Evolutionary conservation across 345 rosid species (phyloP).

Genomic region (Citrus trifoliata): DNA sequence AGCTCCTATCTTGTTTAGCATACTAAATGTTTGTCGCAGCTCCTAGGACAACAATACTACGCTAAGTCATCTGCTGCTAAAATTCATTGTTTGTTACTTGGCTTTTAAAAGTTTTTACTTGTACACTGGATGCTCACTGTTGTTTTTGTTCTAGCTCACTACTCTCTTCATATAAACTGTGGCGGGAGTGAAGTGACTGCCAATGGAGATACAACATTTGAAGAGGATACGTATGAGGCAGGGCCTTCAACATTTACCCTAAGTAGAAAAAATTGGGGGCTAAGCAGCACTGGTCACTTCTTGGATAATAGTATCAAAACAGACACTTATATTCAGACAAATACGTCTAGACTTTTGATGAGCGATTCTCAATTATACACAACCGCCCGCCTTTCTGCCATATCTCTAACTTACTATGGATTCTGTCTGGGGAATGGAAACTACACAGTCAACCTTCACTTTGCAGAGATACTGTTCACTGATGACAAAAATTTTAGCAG

Average conservation of each 20-base stretch:
- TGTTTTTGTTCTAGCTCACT: slow-evolving; percentile 18
- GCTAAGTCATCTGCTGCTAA: background rate
- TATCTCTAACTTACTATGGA: slow-evolving; percentile 49
- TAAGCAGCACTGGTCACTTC: slow-evolving; percentile 55
- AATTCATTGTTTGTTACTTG: background rate
- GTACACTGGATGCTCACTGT: background rate
- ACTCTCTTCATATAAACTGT: slow-evolving; percentile 38
- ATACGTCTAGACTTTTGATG: slow-evolving; percentile 6
- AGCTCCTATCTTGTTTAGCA: background rate
- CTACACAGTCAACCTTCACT: slow-evolving; percentile 67
- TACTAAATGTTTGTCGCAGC: background rate
- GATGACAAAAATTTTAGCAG: slow-evolving; percentile 27
- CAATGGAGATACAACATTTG: slow-evolving; percentile 18
- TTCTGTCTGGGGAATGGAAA: slow-evolving; percentile 43
- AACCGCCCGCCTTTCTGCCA: slow-evolving; percentile 37
- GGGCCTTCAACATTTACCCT: slow-evolving; percentile 19
- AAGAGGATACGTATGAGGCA: slow-evolving; percentile 22
- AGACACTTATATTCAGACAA: background rate
- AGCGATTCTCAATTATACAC: slow-evolving; percentile 30
- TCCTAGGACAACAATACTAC: background rate
- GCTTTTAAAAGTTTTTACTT: too few species aligned
- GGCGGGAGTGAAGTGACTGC: slow-evolving; percentile 25
- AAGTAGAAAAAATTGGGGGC: slow-evolving; percentile 32
- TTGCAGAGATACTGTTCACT: slow-evolving; percentile 62
- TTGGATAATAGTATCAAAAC: background rate